Percentiles rank a stretch among this genome's conserved stretches.
These are phyloP conservation scores for Plasmodium gonderi DNA, from an alignment of 169 alveolate species.

Conservation along the genomic window DNA sequence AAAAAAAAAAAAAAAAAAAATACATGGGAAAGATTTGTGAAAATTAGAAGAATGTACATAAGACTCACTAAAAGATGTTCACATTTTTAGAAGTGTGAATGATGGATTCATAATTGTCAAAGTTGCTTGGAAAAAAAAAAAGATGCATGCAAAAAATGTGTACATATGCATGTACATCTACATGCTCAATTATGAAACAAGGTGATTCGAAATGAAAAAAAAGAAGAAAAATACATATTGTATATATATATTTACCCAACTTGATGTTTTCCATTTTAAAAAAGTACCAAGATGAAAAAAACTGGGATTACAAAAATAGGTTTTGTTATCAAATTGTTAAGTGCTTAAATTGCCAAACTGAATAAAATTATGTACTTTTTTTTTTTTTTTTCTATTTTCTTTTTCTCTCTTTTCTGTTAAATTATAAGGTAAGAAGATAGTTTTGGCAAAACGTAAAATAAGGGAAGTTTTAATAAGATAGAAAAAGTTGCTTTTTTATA, in stretches of 20 bases:
- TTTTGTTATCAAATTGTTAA: too few relatives aligned
- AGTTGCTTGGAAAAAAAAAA: neutral
- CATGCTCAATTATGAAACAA: neutral
- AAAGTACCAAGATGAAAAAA: neutral
- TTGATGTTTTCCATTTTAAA: slow-evolving; percentile 57
- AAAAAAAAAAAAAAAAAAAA: slow-evolving; percentile 12
- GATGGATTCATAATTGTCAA: neutral
- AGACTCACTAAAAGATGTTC: neutral
- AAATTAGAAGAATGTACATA: neutral
- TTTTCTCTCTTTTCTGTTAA: neutral
- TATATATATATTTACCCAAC: slow-evolving; percentile 19
- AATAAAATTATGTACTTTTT: neutral
- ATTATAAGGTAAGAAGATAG: neutral
- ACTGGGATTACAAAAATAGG: neutral
- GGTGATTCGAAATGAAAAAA: neutral
- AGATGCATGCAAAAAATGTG: neutral
- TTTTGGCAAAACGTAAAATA: neutral
- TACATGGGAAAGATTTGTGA: neutral
- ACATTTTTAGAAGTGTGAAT: neutral
- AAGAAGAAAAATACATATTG: neutral
- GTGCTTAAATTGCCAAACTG: too few relatives aligned
- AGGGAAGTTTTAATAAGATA: neutral
- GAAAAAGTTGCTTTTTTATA: neutral
- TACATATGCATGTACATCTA: neutral
- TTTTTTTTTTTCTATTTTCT: neutral